phyloP scores from a whole-genome alignment of 2,329 filamentous ascomycete genomes.

The Colletotrichum endophyticum region DNA sequence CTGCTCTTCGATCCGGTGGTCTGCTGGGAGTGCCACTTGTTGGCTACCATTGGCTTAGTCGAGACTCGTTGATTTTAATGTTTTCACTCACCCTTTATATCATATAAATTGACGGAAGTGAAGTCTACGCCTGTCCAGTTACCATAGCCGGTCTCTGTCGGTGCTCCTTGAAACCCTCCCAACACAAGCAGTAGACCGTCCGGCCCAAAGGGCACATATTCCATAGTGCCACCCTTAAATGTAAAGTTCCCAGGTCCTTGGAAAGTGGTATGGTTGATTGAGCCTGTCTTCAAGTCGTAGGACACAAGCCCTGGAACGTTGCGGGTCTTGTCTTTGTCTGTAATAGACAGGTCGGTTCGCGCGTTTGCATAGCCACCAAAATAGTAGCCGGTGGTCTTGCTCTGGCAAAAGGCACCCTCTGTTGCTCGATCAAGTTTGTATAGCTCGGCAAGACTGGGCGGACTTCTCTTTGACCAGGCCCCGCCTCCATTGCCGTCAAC shows the following conservation, averaged over 20 bases:
- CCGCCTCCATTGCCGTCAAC: constrained; percentile 36
- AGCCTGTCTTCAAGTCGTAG: constrained; percentile 33
- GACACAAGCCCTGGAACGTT: constrained; percentile 33
- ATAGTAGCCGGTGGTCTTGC: constrained; percentile 31
- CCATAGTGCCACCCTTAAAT: constrained; percentile 30
- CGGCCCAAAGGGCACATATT: constrained; percentile 36
- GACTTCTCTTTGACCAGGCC: constrained; percentile 29
- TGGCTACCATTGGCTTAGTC: background rate
- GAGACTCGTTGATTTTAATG: background rate
- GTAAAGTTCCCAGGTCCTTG: constrained; percentile 26
- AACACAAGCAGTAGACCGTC: constrained; percentile 37
- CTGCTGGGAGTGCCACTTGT: constrained; percentile 36
- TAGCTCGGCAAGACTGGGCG: constrained; percentile 33
- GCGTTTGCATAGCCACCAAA: constrained; percentile 33
- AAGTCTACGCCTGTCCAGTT: constrained; percentile 27
- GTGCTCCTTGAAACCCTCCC: constrained; percentile 30
- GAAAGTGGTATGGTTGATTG: constrained; percentile 31
- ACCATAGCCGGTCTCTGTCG: constrained; percentile 24
- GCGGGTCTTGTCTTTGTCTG: constrained; percentile 5
- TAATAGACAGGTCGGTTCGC: constrained; percentile 27
- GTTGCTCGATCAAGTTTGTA: constrained; percentile 37
- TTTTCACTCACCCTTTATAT: constrained; percentile 27
- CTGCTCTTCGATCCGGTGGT: constrained; percentile 29
- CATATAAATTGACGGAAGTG: constrained; percentile 33
- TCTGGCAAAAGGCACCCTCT: constrained; percentile 30